Percentiles rank a stretch among this genome's conserved stretches.
Evolutionary conservation across 1,284 basidiomycete genomes (phyloP).

Genomic region (Tremellales sp.): DNA sequence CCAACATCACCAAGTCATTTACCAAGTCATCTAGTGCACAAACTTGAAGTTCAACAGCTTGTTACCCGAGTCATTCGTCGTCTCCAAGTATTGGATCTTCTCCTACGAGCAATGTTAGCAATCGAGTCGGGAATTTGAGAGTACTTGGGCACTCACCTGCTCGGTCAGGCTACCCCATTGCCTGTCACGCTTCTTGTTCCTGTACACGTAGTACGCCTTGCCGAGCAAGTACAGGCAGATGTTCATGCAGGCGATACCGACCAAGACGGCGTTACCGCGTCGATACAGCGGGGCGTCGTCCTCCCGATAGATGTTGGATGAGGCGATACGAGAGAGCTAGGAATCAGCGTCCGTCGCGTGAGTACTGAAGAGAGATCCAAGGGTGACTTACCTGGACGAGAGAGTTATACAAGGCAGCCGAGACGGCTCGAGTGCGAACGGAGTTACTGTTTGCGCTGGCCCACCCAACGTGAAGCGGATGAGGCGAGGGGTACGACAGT

Average conservation of each 20-base stretch:
- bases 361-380: too few relatives aligned
- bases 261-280: slow-evolving; percentile 32
- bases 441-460: slow-evolving; percentile 25
- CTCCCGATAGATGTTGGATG: slow-evolving; percentile 35
- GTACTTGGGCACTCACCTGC: neutral
- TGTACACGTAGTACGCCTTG: slow-evolving; percentile 22
- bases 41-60: slow-evolving; percentile 7
- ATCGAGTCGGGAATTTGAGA: neutral
- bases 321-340: slow-evolving; percentile 13
- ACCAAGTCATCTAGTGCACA: neutral
- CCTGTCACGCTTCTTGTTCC: slow-evolving; percentile 24
- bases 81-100: slow-evolving; percentile 17
- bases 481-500: slow-evolving; percentile 10
- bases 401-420: slow-evolving; percentile 40
- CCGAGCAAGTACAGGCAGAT: slow-evolving; percentile 19
- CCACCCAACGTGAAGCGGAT: neutral
- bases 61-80: slow-evolving; percentile 27
- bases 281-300: slow-evolving; percentile 33
- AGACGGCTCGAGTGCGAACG: slow-evolving; percentile 38
- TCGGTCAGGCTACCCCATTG: slow-evolving; percentile 30
- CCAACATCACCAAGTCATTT: too few relatives aligned
- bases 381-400: slow-evolving; percentile 30
- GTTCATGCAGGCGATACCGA: slow-evolving; percentile 24
- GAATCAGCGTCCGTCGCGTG: neutral
- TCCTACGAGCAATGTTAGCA: slow-evolving; percentile 4